These are phyloP conservation scores for Monosporozyma siamensis DNA, from an alignment of 805 yeast genomes.

Conservation along the genomic window DNA sequence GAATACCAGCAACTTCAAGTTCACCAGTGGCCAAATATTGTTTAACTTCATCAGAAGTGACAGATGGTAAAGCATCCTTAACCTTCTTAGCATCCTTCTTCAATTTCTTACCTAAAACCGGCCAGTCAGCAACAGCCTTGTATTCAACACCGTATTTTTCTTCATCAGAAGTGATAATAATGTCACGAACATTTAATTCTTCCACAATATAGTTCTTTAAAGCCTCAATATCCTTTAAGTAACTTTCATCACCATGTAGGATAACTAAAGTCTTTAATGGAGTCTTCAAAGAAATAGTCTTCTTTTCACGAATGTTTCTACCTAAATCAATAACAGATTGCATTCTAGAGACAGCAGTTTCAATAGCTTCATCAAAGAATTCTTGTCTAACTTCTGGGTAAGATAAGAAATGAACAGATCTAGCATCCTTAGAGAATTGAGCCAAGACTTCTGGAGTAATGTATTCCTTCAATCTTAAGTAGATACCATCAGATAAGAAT, in stretches of 20 bases:
- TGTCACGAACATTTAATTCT: constrained; percentile 85
- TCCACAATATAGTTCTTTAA: constrained; percentile 74
- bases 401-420: constrained; percentile 90
- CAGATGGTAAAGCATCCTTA: constrained; percentile 80
- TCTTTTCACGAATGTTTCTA: constrained; percentile 94
- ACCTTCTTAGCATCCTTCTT: constrained; percentile 90
- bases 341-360: constrained; percentile 87
- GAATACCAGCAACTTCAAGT: constrained; percentile 81
- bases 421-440: constrained; percentile 44
- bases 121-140: constrained; percentile 97
- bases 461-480: constrained; percentile 57
- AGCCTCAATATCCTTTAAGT: constrained; percentile 67
- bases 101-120: constrained; percentile 92
- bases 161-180: constrained; percentile 85
- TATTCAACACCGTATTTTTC: constrained; percentile 84
- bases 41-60: constrained; percentile 78
- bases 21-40: constrained; percentile 61
- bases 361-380: constrained; percentile 73
- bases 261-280: constrained; percentile 86
- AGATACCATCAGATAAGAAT: constrained; percentile 83
- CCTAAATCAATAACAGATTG: constrained; percentile 94
- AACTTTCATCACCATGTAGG: constrained; percentile 66
- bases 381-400: constrained; percentile 80
- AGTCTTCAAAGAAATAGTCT: constrained; percentile 84
- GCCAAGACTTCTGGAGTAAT: constrained; percentile 53